These are phyloP conservation scores for Podaxis pistillaris DNA, from an alignment of 768 basidiomycete genomes.

Conservation along the genomic window DNA sequence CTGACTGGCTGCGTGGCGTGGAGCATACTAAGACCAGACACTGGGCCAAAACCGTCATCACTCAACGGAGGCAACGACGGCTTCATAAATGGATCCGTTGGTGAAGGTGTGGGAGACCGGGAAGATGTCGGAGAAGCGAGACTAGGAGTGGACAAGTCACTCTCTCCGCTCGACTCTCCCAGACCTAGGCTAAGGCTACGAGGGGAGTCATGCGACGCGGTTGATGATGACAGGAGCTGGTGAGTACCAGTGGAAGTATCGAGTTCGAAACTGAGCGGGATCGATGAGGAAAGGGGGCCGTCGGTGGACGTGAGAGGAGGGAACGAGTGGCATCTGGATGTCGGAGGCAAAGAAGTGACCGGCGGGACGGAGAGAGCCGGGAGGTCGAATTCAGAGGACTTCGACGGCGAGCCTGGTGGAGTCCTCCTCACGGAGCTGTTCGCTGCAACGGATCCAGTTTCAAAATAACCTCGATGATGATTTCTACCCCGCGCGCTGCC, in stretches of 20 bases:
- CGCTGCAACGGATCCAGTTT: conserved; percentile 31
- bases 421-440: conserved; percentile 39
- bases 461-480: conserved; percentile 60
- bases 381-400: not conserved
- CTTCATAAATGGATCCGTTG: conserved; percentile 31
- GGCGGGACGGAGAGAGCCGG: conserved; percentile 11
- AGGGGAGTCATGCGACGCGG: conserved; percentile 16
- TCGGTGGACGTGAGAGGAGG: conserved; percentile 25
- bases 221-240: not conserved
- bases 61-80: conserved; percentile 15
- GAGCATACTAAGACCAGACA: not conserved
- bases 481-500: conserved; percentile 32
- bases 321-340: conserved; percentile 36
- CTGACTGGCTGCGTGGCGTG: conserved; percentile 21
- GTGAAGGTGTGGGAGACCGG: conserved; percentile 40
- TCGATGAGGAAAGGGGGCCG: conserved; percentile 13
- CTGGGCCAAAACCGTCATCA: not conserved
- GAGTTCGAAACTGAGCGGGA: not conserved
- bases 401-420: conserved; percentile 45
- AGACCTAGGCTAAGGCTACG: conserved; percentile 2
- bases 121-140: conserved; percentile 42
- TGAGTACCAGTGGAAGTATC: conserved; percentile 3
- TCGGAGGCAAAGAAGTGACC: conserved; percentile 23
- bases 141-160: conserved; percentile 46
- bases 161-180: conserved; percentile 25